Percentiles rank a stretch among this genome's conserved stretches.
Evolutionary conservation across 768 basidiomycete species (phyloP).

Genomic region (Clavaria fumosa): DNA sequence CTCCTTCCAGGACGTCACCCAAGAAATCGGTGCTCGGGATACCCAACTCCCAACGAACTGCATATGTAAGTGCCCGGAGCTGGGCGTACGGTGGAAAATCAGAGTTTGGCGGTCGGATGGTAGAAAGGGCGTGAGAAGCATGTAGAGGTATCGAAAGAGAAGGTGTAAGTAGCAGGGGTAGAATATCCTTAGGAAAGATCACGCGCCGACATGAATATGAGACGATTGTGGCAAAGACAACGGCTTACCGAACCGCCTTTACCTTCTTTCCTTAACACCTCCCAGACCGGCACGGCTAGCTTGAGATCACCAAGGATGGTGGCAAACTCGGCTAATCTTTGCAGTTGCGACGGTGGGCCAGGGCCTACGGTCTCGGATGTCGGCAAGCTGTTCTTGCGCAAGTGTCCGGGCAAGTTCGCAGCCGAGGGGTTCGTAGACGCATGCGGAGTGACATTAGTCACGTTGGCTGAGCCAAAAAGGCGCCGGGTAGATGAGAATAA

Average conservation of each 20-base stretch:
- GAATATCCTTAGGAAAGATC: conserved; percentile 46
- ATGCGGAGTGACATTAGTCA: conserved; percentile 27
- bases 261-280: conserved; percentile 69
- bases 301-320: conserved; percentile 86
- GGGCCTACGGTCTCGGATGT: conserved; percentile 12
- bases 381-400: conserved; percentile 22
- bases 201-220: conserved; percentile 2
- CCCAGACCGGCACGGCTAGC: conserved; percentile 73
- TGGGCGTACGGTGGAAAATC: conserved; percentile 50
- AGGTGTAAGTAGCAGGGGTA: conserved; percentile 57
- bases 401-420: conserved; percentile 24
- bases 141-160: conserved; percentile 45
- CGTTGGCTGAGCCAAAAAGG: conserved; percentile 52
- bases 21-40: conserved; percentile 45
- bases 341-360: conserved; percentile 47
- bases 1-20: conserved; percentile 45
- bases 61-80: conserved; percentile 48
- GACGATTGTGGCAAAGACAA: background rate
- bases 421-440: conserved; percentile 26
- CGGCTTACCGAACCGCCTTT: conserved; percentile 70
- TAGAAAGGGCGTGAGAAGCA: conserved; percentile 43
- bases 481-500: conserved; percentile 79
- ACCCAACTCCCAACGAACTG: conserved; percentile 65
- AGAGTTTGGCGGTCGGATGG: conserved; percentile 25
- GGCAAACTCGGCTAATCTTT: conserved; percentile 90